Conservation (phyloP, 179 eudicot species). For the Silene vulgaris region DNA sequence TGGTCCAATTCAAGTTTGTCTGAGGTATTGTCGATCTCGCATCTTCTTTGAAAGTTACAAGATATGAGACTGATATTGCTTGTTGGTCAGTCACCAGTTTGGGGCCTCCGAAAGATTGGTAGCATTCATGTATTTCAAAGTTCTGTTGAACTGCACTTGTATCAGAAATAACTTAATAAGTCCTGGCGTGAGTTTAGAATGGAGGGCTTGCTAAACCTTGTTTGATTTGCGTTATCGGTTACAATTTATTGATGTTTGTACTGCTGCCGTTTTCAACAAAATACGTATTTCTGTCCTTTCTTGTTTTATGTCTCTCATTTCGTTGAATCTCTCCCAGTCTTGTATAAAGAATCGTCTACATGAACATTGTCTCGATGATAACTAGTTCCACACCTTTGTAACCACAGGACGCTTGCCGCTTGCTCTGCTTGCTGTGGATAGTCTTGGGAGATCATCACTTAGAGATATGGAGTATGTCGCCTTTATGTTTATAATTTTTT, state of each 20-base stretch:
- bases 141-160: no score
- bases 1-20: not conserved
- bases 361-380: not conserved
- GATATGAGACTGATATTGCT: not conserved
- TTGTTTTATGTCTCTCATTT: not conserved
- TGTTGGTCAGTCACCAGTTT: no score
- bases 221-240: not conserved
- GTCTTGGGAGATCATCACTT: conserved; percentile 17
- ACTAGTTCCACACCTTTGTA: conserved; percentile 10
- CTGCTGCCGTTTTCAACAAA: not conserved
- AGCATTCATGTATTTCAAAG: no score
- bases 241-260: not conserved
- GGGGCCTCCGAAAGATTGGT: no score
- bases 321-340: not conserved
- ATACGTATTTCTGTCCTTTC: not conserved
- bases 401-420: conserved; percentile 1
- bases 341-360: not conserved
- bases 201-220: not conserved
- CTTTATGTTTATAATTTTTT: not conserved
- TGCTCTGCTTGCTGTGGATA: conserved; percentile 19
- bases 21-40: not conserved
- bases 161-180: not conserved
- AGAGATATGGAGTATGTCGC: conserved; percentile 36
- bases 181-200: not conserved
- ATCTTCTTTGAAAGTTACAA: not conserved